Evolutionary conservation across 2,329 filamentous ascomycete species (phyloP), one percentile per base, ranked within the genome.

Genomic region (Cladosporium sp.): DNA sequence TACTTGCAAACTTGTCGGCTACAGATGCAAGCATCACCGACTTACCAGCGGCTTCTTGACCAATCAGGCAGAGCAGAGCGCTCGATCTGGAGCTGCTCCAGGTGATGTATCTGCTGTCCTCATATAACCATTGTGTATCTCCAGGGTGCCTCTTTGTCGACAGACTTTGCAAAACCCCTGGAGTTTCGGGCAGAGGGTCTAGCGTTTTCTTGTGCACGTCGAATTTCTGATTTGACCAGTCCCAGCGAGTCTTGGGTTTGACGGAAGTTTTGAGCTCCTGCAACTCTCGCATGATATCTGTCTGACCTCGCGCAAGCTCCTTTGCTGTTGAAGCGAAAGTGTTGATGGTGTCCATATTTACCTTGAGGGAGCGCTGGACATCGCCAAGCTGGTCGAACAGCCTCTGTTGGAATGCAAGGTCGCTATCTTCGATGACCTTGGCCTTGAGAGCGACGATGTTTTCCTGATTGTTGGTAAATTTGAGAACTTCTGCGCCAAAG

Each of bases 401-500:
- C 54, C 66, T 65, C 25, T 63, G 63, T 56, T 70, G 66, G 59
- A 70, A 70, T 13, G 66, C 65, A 30, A 48, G 63, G 21, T 69
- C 59, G 25, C 64, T 68, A 36, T 34, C 62, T 25, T 68, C 68
- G 25, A 70, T 36, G 10, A 70, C 63, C 25, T 68, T 68, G 21
- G 58, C 53, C 62, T 70, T 69, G 58, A 65, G 60, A 25, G 43
- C 23, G 23, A 49, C 46, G 18, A 70, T 66, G 14, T 39, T 43
- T n/a, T 67, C 65, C 25, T 65, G 34, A 48, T 68, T 68, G 23
- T 30, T 63, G 43, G 66, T 26, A 30, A 70, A 70, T 26, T 69
- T 70, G 23, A 25, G 32, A 25, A 59, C 58, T 26, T 68, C 65
- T 1, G 54, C 53, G 8, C 64, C 64, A 32, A 68, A 65, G 49